phyloP scores from a whole-genome alignment of 257 asterid genomes.

The Galeopsis tetrahit region DNA sequence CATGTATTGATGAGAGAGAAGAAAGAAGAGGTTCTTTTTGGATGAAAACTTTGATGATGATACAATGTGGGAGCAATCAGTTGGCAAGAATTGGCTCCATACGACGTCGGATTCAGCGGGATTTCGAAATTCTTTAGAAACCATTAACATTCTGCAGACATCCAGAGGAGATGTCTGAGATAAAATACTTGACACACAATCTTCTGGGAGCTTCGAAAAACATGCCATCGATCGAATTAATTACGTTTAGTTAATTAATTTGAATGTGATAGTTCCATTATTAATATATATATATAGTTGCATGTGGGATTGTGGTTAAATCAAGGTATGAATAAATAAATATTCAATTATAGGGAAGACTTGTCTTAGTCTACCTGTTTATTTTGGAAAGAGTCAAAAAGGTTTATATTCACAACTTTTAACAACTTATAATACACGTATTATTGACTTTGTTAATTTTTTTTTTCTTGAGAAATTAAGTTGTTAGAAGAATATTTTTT shows the following conservation, averaged over 20 bases:
- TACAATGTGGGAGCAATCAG: slow-evolving; percentile 27
- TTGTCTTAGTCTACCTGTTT: background rate
- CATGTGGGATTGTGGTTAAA: too few species aligned
- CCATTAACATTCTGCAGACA: slow-evolving; percentile 29
- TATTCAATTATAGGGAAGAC: background rate
- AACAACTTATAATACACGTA: too few species aligned
- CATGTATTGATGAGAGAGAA: slow-evolving; percentile 33
- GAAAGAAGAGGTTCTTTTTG: slow-evolving; percentile 34
- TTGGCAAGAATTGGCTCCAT: slow-evolving; percentile 42
- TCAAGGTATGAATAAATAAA: too few species aligned
- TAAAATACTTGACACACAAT: slow-evolving; percentile 37
- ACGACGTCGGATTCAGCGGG: slow-evolving; percentile 36
- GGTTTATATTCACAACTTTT: background rate
- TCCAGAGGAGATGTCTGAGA: slow-evolving; percentile 44
- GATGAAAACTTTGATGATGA: slow-evolving; percentile 33
- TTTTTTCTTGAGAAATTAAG: too few species aligned
- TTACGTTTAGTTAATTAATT: background rate
- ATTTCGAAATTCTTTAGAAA: slow-evolving; percentile 31
- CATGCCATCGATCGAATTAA: slow-evolving; percentile 6
- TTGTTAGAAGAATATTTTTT: too few species aligned
- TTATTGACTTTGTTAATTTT: too few species aligned
- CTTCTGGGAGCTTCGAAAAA: slow-evolving; percentile 32
- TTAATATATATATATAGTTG: too few species aligned
- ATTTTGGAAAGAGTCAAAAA: background rate
- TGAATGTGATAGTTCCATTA: too few species aligned